Evolutionary conservation across 1,139 yeast genomes (phyloP).

Genomic region (Sugiyamaella sp.): DNA sequence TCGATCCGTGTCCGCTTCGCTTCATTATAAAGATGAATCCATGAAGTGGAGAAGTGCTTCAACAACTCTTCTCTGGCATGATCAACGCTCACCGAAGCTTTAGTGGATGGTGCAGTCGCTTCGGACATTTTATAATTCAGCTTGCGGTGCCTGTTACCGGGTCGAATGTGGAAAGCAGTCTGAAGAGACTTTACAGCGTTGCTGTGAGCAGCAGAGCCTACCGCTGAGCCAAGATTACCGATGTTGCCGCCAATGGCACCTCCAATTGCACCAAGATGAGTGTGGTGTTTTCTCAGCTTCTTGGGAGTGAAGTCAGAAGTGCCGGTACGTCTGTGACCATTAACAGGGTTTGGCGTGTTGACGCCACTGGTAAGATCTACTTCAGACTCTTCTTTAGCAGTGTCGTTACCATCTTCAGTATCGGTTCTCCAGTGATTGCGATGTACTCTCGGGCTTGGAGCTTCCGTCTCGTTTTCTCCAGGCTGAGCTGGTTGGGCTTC

Average conservation of each 20-base stretch:
- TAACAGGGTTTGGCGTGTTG: background rate
- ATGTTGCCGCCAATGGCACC: background rate
- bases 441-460: background rate
- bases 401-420: background rate
- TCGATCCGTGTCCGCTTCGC: conserved; percentile 38
- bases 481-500: no score
- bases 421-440: background rate
- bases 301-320: background rate
- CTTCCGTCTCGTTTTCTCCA: background rate
- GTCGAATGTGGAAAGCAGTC: conserved; percentile 24
- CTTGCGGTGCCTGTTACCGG: conserved; percentile 13
- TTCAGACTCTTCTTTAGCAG: conserved; percentile 10
- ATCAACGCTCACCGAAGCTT: conserved; percentile 37
- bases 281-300: conserved; percentile 11
- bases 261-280: conserved; percentile 5
- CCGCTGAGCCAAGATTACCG: background rate
- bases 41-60: conserved; percentile 62
- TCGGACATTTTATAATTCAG: conserved; percentile 29
- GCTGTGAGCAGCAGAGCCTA: background rate
- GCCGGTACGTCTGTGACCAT: background rate
- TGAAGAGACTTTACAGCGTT: conserved; percentile 18
- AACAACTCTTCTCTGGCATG: conserved; percentile 41
- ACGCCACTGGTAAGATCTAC: background rate
- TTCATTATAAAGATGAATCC: conserved; percentile 55
- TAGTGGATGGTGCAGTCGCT: conserved; percentile 32